A percentile compares a stretch with the other conserved stretches of the same genome.
These are phyloP conservation scores for Camelina laxa DNA, from an alignment of 345 rosid genomes.

Conservation along the genomic window DNA sequence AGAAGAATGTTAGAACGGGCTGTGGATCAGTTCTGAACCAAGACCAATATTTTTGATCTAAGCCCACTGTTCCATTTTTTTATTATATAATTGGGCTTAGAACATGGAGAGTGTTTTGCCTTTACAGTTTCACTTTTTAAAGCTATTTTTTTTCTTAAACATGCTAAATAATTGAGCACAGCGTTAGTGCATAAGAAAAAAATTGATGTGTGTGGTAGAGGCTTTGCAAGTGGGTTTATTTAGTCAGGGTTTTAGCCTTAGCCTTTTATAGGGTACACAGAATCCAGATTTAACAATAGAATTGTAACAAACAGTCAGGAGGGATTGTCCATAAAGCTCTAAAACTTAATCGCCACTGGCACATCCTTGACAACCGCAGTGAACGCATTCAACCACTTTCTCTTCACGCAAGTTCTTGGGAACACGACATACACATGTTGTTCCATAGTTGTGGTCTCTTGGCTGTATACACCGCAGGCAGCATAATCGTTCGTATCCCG, in stretches of 20 bases:
- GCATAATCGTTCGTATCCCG: slow-evolving; percentile 82
- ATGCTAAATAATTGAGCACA: too few relatives aligned
- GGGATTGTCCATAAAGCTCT: not conserved
- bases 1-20: too few relatives aligned
- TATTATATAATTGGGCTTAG: too few relatives aligned
- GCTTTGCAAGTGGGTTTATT: not conserved
- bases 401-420: slow-evolving; percentile 84
- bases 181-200: too few relatives aligned
- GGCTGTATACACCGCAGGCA: slow-evolving; percentile 90
- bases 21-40: too few relatives aligned
- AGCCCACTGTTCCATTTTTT: too few relatives aligned
- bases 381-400: slow-evolving; percentile 81
- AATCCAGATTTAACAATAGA: slow-evolving; percentile 23
- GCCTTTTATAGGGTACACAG: not conserved
- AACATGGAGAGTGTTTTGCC: too few relatives aligned
- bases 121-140: too few relatives aligned
- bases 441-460: slow-evolving; percentile 81
- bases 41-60: too few relatives aligned
- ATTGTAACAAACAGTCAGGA: slow-evolving; percentile 6
- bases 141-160: too few relatives aligned
- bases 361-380: slow-evolving; percentile 85
- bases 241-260: slow-evolving; percentile 14
- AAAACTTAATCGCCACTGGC: slow-evolving; percentile 69
- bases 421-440: slow-evolving; percentile 83
- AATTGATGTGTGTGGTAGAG: not conserved